Conservation (phyloP, 768 basidiomycete genomes). For the Suillus subalutaceus region DNA sequence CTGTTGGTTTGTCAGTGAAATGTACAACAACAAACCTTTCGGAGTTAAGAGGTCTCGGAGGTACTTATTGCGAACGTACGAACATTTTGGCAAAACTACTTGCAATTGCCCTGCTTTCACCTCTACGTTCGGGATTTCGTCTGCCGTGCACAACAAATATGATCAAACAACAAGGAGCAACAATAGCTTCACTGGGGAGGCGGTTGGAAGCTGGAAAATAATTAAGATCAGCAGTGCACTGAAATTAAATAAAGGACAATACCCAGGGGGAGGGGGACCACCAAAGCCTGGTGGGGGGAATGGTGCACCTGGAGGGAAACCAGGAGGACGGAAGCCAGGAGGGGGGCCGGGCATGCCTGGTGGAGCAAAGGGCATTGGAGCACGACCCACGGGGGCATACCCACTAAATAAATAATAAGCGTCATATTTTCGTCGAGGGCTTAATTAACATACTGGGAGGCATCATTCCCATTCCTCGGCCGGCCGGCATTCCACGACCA, state of each 20-base stretch:
- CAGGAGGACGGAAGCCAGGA: slow-evolving; percentile 83
- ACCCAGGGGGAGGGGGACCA: slow-evolving; percentile 88
- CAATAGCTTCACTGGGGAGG: slow-evolving; percentile 42
- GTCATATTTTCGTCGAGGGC: slow-evolving; percentile 16
- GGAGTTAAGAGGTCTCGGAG: slow-evolving; percentile 17
- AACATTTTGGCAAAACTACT: slow-evolving; percentile 26
- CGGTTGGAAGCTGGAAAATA: slow-evolving; percentile 46
- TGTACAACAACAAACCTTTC: slow-evolving; percentile 33
- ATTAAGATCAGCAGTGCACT: slow-evolving; percentile 12
- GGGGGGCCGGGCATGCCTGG: slow-evolving; percentile 88
- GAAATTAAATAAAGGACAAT: slow-evolving; percentile 13
- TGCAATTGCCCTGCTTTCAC: slow-evolving; percentile 22
- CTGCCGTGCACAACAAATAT: slow-evolving; percentile 13
- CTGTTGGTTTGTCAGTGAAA: slow-evolving; percentile 28
- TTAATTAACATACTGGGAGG: slow-evolving; percentile 64
- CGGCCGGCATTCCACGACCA: slow-evolving; percentile 94
- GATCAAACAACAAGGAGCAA: slow-evolving; percentile 16
- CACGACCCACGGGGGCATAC: slow-evolving; percentile 63
- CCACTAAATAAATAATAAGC: slow-evolving; percentile 44
- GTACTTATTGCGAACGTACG: slow-evolving; percentile 30
- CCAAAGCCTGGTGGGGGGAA: slow-evolving; percentile 82
- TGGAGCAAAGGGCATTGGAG: slow-evolving; percentile 62
- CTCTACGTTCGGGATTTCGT: slow-evolving; percentile 21
- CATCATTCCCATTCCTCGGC: slow-evolving; percentile 96
- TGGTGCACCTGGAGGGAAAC: slow-evolving; percentile 80